phyloP scores from a whole-genome alignment of 192 early-diverging fungal genomes.

The Backusella sp. region DNA sequence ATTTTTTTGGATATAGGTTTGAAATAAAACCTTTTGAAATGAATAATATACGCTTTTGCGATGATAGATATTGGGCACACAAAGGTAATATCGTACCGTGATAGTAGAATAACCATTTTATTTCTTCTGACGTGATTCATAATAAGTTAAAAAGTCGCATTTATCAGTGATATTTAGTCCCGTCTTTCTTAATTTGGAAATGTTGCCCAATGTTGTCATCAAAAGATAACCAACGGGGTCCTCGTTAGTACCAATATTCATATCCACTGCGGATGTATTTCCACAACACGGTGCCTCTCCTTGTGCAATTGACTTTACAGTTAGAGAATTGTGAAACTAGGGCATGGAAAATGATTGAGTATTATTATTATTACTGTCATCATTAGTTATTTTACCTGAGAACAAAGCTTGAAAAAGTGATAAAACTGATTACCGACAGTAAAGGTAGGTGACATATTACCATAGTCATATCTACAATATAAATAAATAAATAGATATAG shows the following conservation, averaged over 20 bases:
- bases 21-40: too few species aligned
- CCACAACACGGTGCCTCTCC: conserved; percentile 48
- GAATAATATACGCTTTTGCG: too few species aligned
- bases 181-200: conserved; percentile 68
- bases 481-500: conserved; percentile 30
- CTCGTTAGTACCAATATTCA: neutral
- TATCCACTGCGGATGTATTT: conserved; percentile 29
- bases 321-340: conserved; percentile 49
- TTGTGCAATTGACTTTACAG: conserved; percentile 45
- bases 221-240: conserved; percentile 61
- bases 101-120: neutral
- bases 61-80: too few species aligned
- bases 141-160: conserved; percentile 75
- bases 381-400: conserved; percentile 42
- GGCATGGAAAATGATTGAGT: neutral
- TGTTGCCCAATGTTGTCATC: conserved; percentile 49
- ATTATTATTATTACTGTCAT: too few species aligned
- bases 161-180: conserved; percentile 68
- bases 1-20: too few species aligned
- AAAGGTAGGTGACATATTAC: conserved; percentile 61
- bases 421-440: conserved; percentile 54
- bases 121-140: conserved; percentile 13
- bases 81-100: too few species aligned
- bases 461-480: conserved; percentile 58
- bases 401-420: conserved; percentile 57